These are phyloP conservation scores for Blastobotrys capitulatus DNA, from an alignment of 1,139 yeast species.

Conservation along the genomic window DNA sequence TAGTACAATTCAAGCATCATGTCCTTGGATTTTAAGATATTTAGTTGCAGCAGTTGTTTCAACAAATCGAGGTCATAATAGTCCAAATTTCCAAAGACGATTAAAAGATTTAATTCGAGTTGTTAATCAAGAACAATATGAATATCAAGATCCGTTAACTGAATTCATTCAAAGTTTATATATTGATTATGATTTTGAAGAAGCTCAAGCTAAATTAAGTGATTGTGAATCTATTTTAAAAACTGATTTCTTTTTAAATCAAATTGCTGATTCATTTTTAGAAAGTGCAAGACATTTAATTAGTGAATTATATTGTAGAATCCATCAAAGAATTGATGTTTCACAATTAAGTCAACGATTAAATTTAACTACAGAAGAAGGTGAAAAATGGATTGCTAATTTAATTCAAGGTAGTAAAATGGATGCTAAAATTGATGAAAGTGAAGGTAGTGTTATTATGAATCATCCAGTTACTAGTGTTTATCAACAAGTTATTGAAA, in stretches of 20 bases:
- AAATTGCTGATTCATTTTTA: slow-evolving; percentile 39
- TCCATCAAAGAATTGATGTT: slow-evolving; percentile 46
- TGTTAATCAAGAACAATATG: slow-evolving; percentile 54
- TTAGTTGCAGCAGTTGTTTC: slow-evolving; percentile 52
- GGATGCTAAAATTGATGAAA: slow-evolving; percentile 47
- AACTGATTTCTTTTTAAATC: slow-evolving; percentile 51
- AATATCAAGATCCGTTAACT: slow-evolving; percentile 57
- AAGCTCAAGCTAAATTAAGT: slow-evolving; percentile 42
- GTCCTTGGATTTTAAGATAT: slow-evolving; percentile 63
- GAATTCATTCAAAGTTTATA: slow-evolving; percentile 49
- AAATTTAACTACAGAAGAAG: slow-evolving; percentile 42
- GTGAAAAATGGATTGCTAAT: slow-evolving; percentile 47
- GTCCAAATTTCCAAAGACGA: slow-evolving; percentile 42
- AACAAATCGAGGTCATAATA: slow-evolving; percentile 33
- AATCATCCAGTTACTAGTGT: slow-evolving; percentile 43
- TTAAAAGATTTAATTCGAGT: slow-evolving; percentile 51
- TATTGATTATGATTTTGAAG: slow-evolving; percentile 51
- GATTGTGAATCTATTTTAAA: slow-evolving; percentile 44
- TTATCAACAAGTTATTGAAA: slow-evolving; percentile 54
- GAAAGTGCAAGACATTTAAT: slow-evolving; percentile 46
- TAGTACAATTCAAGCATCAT: slow-evolving; percentile 58
- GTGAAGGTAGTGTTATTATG: slow-evolving; percentile 44
- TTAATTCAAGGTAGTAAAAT: slow-evolving; percentile 45
- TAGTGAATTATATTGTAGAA: slow-evolving; percentile 49
- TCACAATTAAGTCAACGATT: slow-evolving; percentile 40